A percentile compares a stretch with the other conserved stretches of the same genome.
Evolutionary conservation across 768 basidiomycete species (phyloP).

Genomic region (Porphyrellus cyaneotinctus): DNA sequence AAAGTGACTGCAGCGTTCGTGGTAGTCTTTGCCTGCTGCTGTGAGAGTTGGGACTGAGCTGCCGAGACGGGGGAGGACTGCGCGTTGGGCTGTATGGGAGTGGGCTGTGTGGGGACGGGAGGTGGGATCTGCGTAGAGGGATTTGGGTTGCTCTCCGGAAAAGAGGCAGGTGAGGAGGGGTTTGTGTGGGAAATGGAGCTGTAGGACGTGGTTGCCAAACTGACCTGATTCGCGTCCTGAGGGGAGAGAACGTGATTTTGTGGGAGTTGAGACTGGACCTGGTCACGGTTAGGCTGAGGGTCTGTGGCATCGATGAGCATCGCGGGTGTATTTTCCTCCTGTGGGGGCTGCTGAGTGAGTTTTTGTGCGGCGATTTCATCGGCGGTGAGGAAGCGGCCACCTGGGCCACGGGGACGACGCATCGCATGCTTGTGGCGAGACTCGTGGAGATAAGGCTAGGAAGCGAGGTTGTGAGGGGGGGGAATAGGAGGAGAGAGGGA

Average conservation of each 20-base stretch:
- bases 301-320: conserved; percentile 18
- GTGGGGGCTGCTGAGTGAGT: conserved; percentile 31
- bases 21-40: conserved; percentile 30
- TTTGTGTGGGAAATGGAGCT: conserved; percentile 22
- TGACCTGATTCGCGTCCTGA: conserved; percentile 9
- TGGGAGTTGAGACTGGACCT: background rate
- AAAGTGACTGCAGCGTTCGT: conserved; percentile 43
- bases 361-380: conserved; percentile 90
- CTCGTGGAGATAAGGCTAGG: conserved; percentile 94
- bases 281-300: conserved; percentile 10
- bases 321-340: conserved; percentile 19
- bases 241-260: conserved; percentile 18
- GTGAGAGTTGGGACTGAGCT: conserved; percentile 15
- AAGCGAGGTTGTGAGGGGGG: conserved; percentile 8
- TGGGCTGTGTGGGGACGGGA: conserved; percentile 16
- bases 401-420: conserved; percentile 93
- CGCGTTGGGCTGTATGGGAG: conserved; percentile 20
- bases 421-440: conserved; percentile 98
- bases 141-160: conserved; percentile 14
- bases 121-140: conserved; percentile 19
- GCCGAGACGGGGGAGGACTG: conserved; percentile 19
- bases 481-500: background rate
- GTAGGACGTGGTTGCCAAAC: conserved; percentile 15
- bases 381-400: conserved; percentile 95
- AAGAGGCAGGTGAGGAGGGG: conserved; percentile 21